Conservation (phyloP, 768 basidiomycete genomes). For the Leccinum uliginosum region DNA sequence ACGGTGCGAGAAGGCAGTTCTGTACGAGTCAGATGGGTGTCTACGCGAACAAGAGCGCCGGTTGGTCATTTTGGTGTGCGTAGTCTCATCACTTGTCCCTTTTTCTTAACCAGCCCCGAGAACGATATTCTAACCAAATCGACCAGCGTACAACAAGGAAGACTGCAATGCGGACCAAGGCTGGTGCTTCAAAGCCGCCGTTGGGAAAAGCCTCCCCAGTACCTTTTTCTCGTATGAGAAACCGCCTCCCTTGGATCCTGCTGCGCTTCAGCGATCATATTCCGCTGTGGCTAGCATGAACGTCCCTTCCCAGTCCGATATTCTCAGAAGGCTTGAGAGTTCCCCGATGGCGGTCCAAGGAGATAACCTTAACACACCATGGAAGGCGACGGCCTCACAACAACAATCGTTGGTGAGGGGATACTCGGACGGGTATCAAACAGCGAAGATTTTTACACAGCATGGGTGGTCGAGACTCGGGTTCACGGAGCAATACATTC, state of each 20-base stretch:
- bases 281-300: slow-evolving; percentile 12
- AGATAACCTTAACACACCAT: not conserved
- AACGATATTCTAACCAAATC: not conserved
- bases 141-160: slow-evolving; percentile 57
- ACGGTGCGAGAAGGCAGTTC: slow-evolving; percentile 44
- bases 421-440: slow-evolving; percentile 56
- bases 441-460: slow-evolving; percentile 52
- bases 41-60: slow-evolving; percentile 52
- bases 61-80: slow-evolving; percentile 72
- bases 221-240: slow-evolving; percentile 53
- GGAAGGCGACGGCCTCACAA: slow-evolving; percentile 10
- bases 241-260: slow-evolving; percentile 18
- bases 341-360: not conserved
- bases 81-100: not conserved
- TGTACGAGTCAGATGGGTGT: slow-evolving; percentile 56
- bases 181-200: slow-evolving; percentile 67
- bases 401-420: slow-evolving; percentile 33
- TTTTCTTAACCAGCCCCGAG: not conserved
- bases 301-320: slow-evolving; percentile 9
- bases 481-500: slow-evolving; percentile 58
- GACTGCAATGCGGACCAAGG: slow-evolving; percentile 52
- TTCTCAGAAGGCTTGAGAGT: slow-evolving; percentile 8
- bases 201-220: slow-evolving; percentile 51
- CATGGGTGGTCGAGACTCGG: slow-evolving; percentile 50
- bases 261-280: slow-evolving; percentile 20